These are phyloP conservation scores for Chamaecrista fasciculata DNA, from an alignment of 306 rosid genomes.

Conservation along the genomic window DNA sequence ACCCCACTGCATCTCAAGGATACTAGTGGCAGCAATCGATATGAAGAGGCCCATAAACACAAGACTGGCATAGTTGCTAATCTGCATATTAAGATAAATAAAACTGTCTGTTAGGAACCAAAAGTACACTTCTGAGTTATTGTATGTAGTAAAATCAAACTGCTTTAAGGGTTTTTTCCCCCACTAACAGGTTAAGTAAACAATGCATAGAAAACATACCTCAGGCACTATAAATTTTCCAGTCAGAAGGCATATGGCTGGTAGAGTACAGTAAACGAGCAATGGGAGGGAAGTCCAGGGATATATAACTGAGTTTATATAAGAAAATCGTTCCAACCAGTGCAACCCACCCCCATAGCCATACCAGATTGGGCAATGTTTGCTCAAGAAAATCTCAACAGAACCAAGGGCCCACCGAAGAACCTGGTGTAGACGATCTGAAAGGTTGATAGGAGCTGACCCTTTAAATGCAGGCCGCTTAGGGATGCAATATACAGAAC, in stretches of 20 bases:
- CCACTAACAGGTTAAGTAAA: not conserved
- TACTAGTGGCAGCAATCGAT: conserved; percentile 85
- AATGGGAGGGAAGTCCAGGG: conserved; percentile 92
- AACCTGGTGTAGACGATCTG: conserved; percentile 96
- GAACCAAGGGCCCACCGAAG: conserved; percentile 98
- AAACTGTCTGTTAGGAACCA: conserved; percentile 16
- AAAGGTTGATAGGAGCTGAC: conserved; percentile 92
- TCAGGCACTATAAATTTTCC: conserved; percentile 94
- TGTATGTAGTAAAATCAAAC: not conserved
- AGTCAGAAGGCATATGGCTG: conserved; percentile 91
- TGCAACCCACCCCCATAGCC: conserved; percentile 93
- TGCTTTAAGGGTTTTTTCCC: not conserved
- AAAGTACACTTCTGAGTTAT: not conserved
- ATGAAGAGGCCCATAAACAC: conserved; percentile 89
- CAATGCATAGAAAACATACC: conserved; percentile 48
- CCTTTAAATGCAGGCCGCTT: conserved; percentile 91
- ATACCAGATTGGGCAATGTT: conserved; percentile 92
- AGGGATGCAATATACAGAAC: conserved; percentile 95
- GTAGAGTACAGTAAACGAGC: conserved; percentile 84
- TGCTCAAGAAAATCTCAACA: conserved; percentile 92
- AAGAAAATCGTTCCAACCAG: conserved; percentile 79
- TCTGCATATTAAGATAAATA: conserved; percentile 46
- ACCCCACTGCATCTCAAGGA: conserved; percentile 99
- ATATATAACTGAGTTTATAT: conserved; percentile 87
- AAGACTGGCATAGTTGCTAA: conserved; percentile 92